Percentiles rank a stretch among this genome's conserved stretches.
phyloP scores from a whole-genome alignment of 1,284 basidiomycete genomes.

The Gomphus bonarii region DNA sequence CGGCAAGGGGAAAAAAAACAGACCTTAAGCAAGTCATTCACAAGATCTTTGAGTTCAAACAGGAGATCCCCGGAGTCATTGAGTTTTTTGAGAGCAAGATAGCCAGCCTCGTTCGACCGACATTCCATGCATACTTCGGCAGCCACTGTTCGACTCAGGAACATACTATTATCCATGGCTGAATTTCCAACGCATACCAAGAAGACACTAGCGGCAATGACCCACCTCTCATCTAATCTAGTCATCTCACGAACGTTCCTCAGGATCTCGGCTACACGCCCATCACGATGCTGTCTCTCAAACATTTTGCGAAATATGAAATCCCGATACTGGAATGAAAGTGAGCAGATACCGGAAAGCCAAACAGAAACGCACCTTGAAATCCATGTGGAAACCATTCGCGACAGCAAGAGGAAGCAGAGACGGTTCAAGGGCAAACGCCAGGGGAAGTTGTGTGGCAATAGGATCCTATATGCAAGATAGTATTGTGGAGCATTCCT shows the following conservation, averaged over 20 bases:
- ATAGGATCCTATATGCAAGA: constrained; percentile 47
- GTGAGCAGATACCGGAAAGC: background rate
- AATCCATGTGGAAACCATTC: constrained; percentile 68
- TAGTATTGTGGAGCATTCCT: background rate
- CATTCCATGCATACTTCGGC: constrained; percentile 73
- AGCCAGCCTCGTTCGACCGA: constrained; percentile 54
- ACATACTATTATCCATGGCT: constrained; percentile 45
- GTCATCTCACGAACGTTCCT: constrained; percentile 58
- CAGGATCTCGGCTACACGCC: constrained; percentile 49
- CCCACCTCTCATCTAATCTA: constrained; percentile 54
- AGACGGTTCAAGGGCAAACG: constrained; percentile 61
- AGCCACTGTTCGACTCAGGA: constrained; percentile 65
- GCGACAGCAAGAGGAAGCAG: constrained; percentile 57
- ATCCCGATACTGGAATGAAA: constrained; percentile 50
- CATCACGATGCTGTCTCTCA: constrained; percentile 36
- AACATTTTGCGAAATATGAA: constrained; percentile 78
- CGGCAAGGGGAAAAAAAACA: constrained; percentile 1
- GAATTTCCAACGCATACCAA: constrained; percentile 4
- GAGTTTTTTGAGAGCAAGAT: constrained; percentile 51
- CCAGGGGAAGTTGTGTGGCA: constrained; percentile 64
- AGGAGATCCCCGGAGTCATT: constrained; percentile 49
- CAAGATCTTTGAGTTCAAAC: constrained; percentile 31
- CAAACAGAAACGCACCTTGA: constrained; percentile 36
- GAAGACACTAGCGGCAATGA: constrained; percentile 7
- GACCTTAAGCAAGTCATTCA: constrained; percentile 48